A percentile compares a stretch with the other conserved stretches of the same genome.
phyloP scores from a whole-genome alignment of 208 protist species.

The Crithidia bombi region DNA sequence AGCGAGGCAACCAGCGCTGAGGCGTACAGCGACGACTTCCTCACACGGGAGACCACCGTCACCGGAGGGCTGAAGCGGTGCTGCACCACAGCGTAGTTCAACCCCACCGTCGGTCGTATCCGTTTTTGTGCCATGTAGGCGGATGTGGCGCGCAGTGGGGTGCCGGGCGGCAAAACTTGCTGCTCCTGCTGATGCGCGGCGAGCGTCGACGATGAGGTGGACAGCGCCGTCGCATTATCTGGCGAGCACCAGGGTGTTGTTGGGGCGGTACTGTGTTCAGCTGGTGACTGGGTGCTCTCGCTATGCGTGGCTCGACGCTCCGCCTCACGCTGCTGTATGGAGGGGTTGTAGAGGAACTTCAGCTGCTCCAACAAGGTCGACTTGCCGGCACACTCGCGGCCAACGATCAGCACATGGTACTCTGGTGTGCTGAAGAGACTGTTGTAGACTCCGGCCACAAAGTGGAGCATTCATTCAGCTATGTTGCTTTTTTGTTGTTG shows the following conservation, averaged over 20 bases:
- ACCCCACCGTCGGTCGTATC: slow-evolving; percentile 97
- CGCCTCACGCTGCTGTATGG: slow-evolving; percentile 21
- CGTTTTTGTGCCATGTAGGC: slow-evolving; percentile 60
- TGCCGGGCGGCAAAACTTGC: slow-evolving; percentile 24
- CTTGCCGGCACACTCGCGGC: slow-evolving; percentile 96
- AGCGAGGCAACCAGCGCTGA: slow-evolving; percentile 34
- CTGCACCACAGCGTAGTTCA: slow-evolving; percentile 96
- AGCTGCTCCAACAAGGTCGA: slow-evolving; percentile 98
- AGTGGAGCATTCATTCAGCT: slow-evolving; percentile 64
- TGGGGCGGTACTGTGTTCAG: slow-evolving; percentile 4
- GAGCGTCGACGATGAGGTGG: slow-evolving; percentile 26
- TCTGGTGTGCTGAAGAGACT: slow-evolving; percentile 82
- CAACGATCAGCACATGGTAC: slow-evolving; percentile 94
- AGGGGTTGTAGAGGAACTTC: slow-evolving; percentile 83
- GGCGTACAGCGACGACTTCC: slow-evolving; percentile 86
- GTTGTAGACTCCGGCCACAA: slow-evolving; percentile 65
- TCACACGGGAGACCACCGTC: slow-evolving; percentile 11
- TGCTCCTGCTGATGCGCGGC: not conserved
- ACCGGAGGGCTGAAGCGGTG: slow-evolving; percentile 52
- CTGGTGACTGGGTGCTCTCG: not conserved
- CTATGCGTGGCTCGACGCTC: not conserved
- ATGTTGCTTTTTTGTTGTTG: too few relatives aligned
- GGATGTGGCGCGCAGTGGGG: slow-evolving; percentile 25
- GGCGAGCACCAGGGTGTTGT: not conserved
- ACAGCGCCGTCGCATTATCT: slow-evolving; percentile 92